Base-by-base conservation (phyloP, 2,329 filamentous ascomycete species). In the Fusarium brevicatenulatum region DNA sequence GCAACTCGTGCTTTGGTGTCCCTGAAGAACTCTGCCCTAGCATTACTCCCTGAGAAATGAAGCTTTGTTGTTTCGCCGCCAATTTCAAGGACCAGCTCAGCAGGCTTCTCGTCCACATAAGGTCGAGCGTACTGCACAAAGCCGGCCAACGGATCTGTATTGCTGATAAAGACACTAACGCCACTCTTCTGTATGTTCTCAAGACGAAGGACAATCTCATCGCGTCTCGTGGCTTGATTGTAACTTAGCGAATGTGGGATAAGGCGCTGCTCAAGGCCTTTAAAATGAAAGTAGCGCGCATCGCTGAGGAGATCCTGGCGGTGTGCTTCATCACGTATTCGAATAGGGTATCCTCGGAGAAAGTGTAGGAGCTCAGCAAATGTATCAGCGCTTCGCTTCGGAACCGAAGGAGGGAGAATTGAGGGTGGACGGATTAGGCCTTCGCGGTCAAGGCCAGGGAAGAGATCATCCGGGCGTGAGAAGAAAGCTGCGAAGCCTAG, bases 131-230 rank as follows among this genome's bases (percentile, higher is more conserved):
- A 98, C 71, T 90, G 90, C 34, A 97, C 90, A 85, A 89, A 93
- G 44, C 82, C 82, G 21, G 80, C 77, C 36, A 82, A 61, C 37
- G 81, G 76, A 7, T 75, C 74, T 44, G 65, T 23, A 64, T 70
- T 34, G 68, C 73, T 91, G 13, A 83, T 81, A 2, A 83, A 84
- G 72, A 96, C 88, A 21, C 90, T 90, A 52, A 98, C 86, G 19
- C 95, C 95, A 5, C 93, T 95, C 77, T 95, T 95, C 39, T 95
- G 90, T n/a, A 98, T 89, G 77, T 98, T 95, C 77, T 96, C 92
- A 5, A 98, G 83, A 2, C 93, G 88, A 37, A 98, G 85, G 9
- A 90, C 83, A 23, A 98, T 97, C 82, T 98, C 95, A 7, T 89
- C 86, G 54, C 88, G 88, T 21, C 87, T 85, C 5, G 92, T 88